A percentile compares a stretch with the other conserved stretches of the same genome.
Conservation (phyloP, 1,284 basidiomycete genomes). For the Marasmius oreades region DNA sequence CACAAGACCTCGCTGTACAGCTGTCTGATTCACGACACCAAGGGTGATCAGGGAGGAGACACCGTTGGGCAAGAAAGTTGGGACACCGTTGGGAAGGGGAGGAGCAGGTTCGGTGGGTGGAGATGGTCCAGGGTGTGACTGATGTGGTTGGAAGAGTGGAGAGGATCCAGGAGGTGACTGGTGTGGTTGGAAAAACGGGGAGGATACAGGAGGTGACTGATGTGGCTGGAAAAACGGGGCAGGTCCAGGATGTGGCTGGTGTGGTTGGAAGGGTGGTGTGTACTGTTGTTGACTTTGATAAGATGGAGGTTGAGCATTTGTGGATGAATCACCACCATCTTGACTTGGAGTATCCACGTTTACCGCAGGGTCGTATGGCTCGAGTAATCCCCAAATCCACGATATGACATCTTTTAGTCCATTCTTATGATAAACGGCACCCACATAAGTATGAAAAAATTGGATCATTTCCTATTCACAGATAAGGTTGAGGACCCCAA, state of each 20-base stretch:
- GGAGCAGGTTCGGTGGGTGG: constrained; percentile 16
- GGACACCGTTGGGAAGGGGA: constrained; percentile 9
- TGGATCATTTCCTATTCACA: constrained; percentile 38
- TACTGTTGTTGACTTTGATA: constrained; percentile 1
- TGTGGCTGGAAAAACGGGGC: constrained; percentile 8
- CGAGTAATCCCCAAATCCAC: constrained; percentile 48
- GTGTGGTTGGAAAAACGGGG: constrained; percentile 15
- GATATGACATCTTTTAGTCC: constrained; percentile 36
- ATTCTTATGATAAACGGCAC: constrained; percentile 44
- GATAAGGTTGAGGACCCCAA: not conserved
- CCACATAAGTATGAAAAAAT: constrained; percentile 50
- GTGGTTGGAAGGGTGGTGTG: constrained; percentile 14
- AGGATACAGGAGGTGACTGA: too few relatives aligned
- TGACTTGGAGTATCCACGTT: not conserved
- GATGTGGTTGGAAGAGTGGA: not conserved
- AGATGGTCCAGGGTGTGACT: too few relatives aligned
- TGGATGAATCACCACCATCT: not conserved
- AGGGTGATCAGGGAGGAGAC: constrained; percentile 31
- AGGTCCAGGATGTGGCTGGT: constrained; percentile 25
- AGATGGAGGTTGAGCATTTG: constrained; percentile 11
- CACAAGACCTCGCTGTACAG: constrained; percentile 34
- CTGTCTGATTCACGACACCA: constrained; percentile 51
- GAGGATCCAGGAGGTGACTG: constrained; percentile 27
- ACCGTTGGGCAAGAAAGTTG: constrained; percentile 10
- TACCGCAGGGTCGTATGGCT: constrained; percentile 30